These are phyloP conservation scores for Salix suchowensis DNA, from an alignment of 345 rosid species.

Conservation along the genomic window DNA sequence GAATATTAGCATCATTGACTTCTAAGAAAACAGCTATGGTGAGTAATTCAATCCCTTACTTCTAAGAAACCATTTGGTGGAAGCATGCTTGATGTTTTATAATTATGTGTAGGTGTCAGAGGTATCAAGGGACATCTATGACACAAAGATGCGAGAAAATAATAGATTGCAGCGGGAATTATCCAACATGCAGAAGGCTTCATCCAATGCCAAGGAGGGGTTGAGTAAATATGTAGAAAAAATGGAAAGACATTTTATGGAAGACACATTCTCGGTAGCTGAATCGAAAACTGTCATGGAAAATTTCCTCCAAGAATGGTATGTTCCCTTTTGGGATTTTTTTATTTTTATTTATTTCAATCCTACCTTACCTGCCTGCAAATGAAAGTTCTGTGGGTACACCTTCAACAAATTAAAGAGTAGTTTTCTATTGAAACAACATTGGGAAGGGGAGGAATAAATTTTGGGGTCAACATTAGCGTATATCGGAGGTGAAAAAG, in stretches of 20 bases:
- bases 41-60: slow-evolving; percentile 2
- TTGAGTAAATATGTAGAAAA: slow-evolving; percentile 42
- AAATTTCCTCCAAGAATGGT: slow-evolving; percentile 62
- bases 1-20: slow-evolving; percentile 58
- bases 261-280: slow-evolving; percentile 56
- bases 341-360: neutral
- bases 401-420: too few species aligned
- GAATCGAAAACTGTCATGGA: slow-evolving; percentile 53
- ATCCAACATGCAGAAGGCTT: slow-evolving; percentile 53
- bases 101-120: slow-evolving; percentile 48
- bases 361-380: too few species aligned
- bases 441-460: too few species aligned
- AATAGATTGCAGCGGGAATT: slow-evolving; percentile 53
- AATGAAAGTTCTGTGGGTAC: too few species aligned
- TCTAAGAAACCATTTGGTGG: neutral
- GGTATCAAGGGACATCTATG: slow-evolving; percentile 49
- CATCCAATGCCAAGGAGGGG: slow-evolving; percentile 47
- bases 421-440: too few species aligned
- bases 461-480: too few species aligned
- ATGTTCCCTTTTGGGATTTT: neutral
- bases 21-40: slow-evolving; percentile 66
- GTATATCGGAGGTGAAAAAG: too few species aligned
- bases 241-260: slow-evolving; percentile 43
- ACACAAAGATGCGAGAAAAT: slow-evolving; percentile 37
- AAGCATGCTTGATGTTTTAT: slow-evolving; percentile 9